Base-by-base conservation (phyloP, 129 eudicot species). In the Flaveria linearis region DNA sequence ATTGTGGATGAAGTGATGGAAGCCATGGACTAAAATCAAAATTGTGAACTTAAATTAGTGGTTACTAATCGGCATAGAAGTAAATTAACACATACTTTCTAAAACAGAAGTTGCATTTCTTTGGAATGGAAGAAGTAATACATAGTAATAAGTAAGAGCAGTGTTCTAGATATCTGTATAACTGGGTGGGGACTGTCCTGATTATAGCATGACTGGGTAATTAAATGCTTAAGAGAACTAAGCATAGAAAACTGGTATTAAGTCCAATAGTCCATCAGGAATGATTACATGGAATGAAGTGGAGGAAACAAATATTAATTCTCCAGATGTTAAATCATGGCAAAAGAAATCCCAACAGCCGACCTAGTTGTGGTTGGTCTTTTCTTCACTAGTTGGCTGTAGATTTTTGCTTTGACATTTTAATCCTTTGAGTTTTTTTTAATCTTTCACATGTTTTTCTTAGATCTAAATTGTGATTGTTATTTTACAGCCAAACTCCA, bases 401-500 rank as follows among this genome's bases (percentile, higher is more conserved):
- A 23, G 66, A 9, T 10, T 10, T 60, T 60, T 60, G n/a, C 67
- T 17, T 60, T 60, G 39, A 12, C 67, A 13, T 25, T 45, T 43
- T 23, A 56, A 8, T 18, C 53, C 17, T 16, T 25, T 1, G 11
- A 13, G 0, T 56, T 56, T 65, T 9, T 11, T 56, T 14, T 42
- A 6, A 18, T 56, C 5, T 28, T 55, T 70, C 16, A 56, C 75
- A 25, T 41, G 69, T 0, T 42, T 10, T 55, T 77, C 36, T 23
- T 77, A 7, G 39, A 25, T 77, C 49, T 77, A 9, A 69, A 3
- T 16, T 16, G 23, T 57, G 58, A 30, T 53, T 36, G 58, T 73
- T 15, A 26, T 76, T 78, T 71, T 80, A 43, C 80, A 88, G 93
- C 90, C 93, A n/a, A 88, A 88, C 76, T 83, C 86, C 66, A 86